Evolutionary conservation across 805 yeast species (phyloP).

Genomic region (Teunomyces pallodes): DNA sequence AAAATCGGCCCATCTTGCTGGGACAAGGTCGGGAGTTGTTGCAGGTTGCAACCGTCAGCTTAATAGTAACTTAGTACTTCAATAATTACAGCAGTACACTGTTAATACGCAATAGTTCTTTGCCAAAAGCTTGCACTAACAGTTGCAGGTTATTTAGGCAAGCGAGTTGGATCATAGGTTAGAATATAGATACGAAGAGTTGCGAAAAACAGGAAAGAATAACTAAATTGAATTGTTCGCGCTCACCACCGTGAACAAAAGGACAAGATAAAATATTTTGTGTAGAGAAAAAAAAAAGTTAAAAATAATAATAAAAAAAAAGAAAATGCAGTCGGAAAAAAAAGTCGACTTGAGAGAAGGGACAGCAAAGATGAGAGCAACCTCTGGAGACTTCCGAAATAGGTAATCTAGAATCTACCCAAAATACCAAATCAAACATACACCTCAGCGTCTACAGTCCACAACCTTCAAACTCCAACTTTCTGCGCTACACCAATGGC

Average conservation of each 20-base stretch:
- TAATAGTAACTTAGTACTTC: background rate
- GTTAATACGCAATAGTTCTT: background rate
- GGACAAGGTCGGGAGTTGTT: background rate
- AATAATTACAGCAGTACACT: background rate
- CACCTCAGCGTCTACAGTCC: background rate
- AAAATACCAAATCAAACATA: background rate
- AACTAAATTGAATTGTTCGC: background rate
- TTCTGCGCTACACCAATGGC: background rate
- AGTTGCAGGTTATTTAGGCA: background rate
- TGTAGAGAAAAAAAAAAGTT: no score
- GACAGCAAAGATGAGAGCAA: no score
- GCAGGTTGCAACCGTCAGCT: background rate
- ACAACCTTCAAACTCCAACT: background rate
- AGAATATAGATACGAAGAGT: background rate
- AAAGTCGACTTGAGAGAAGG: no score
- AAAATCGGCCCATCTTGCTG: conserved; percentile 2
- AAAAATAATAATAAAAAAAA: no score
- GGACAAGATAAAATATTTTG: no score
- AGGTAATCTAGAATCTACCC: conserved; percentile 4
- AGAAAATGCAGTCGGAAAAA: no score
- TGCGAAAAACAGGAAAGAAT: background rate
- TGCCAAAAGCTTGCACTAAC: background rate
- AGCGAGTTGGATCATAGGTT: background rate
- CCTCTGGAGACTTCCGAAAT: conserved; percentile 2
- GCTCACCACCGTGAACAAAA: no score